Percentiles rank a stretch among this genome's conserved stretches.
These are phyloP conservation scores for Nicotiana sylvestris DNA, from an alignment of 257 asterid genomes.

Conservation along the genomic window DNA sequence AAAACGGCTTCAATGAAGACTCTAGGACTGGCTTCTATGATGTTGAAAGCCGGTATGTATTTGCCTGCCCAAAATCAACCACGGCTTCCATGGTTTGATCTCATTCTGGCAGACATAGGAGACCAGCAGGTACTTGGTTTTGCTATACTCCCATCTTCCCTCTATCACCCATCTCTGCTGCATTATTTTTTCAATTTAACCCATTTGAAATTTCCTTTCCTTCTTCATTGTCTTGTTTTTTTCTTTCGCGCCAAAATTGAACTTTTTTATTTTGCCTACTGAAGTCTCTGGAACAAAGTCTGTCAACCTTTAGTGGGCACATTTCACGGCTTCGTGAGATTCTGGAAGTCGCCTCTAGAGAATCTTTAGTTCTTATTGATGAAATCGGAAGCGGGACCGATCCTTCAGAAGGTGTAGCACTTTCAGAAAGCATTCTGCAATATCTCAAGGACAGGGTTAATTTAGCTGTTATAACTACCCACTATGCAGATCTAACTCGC, in stretches of 20 bases:
- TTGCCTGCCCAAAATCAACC: constrained; percentile 72
- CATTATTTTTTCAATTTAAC: not conserved
- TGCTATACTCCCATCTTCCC: not conserved
- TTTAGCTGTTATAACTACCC: constrained; percentile 91
- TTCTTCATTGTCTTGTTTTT: constrained; percentile 9
- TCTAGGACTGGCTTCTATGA: constrained; percentile 74
- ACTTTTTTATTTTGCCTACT: constrained; percentile 23
- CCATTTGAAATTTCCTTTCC: not conserved
- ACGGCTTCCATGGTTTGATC: constrained; percentile 90
- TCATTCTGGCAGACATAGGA: constrained; percentile 92
- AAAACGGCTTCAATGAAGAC: constrained; percentile 98
- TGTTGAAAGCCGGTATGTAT: constrained; percentile 94
- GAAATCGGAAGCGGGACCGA: constrained; percentile 99
- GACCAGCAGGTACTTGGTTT: constrained; percentile 70
- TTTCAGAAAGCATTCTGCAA: constrained; percentile 78
- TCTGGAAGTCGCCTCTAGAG: constrained; percentile 70
- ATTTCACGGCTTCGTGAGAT: constrained; percentile 66
- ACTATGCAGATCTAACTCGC: constrained; percentile 81
- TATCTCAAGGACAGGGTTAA: constrained; percentile 78
- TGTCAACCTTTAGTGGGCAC: constrained; percentile 97
- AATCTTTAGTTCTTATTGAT: constrained; percentile 88
- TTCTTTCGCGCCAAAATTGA: not conserved
- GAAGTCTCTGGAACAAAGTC: constrained; percentile 91
- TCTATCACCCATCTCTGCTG: not conserved
- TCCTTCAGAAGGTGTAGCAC: constrained; percentile 97